A percentile compares a stretch with the other conserved stretches of the same genome.
These are phyloP conservation scores for Magnusiomyces tetraspermus DNA, from an alignment of 1,139 yeast genomes.

Conservation along the genomic window DNA sequence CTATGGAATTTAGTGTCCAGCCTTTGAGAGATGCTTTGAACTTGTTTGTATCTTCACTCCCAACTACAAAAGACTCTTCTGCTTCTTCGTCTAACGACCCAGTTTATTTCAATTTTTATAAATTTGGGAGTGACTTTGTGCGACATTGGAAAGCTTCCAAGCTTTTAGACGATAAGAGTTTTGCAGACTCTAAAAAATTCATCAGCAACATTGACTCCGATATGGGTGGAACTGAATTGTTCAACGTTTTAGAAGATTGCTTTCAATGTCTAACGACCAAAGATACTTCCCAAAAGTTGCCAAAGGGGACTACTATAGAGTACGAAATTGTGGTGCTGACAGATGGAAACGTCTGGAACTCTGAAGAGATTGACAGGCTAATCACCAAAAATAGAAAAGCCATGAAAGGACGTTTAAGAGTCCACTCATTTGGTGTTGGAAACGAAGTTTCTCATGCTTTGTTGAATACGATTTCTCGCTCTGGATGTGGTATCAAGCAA, in stretches of 20 bases:
- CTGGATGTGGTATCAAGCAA: slow-evolving; percentile 10
- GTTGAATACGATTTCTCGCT: slow-evolving; percentile 4
- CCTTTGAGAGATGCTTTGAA: slow-evolving; percentile 9
- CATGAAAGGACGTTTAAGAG: not conserved
- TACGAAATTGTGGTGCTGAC: slow-evolving; percentile 11
- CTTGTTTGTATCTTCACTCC: slow-evolving; percentile 8
- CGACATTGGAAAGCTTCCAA: slow-evolving; percentile 8
- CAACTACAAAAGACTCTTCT: not conserved
- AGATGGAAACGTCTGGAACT: slow-evolving; percentile 9
- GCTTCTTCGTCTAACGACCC: not conserved
- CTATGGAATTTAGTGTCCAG: slow-evolving; percentile 5
- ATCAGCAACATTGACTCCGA: slow-evolving; percentile 6
- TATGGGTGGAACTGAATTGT: slow-evolving; percentile 13
- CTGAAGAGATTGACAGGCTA: not conserved
- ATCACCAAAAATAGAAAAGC: slow-evolving; percentile 1
- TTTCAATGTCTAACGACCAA: not conserved
- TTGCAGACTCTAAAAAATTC: slow-evolving; percentile 4
- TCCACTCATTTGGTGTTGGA: slow-evolving; percentile 11
- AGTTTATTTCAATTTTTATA: slow-evolving; percentile 10
- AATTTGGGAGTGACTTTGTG: slow-evolving; percentile 8
- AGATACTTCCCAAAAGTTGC: too few relatives aligned
- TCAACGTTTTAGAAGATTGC: slow-evolving; percentile 2
- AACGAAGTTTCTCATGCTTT: slow-evolving; percentile 11
- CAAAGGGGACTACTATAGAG: not conserved
- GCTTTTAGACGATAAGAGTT: slow-evolving; percentile 6